Conservation (phyloP, 2,329 filamentous ascomycete species). For the Xylariaceae sp. region DNA sequence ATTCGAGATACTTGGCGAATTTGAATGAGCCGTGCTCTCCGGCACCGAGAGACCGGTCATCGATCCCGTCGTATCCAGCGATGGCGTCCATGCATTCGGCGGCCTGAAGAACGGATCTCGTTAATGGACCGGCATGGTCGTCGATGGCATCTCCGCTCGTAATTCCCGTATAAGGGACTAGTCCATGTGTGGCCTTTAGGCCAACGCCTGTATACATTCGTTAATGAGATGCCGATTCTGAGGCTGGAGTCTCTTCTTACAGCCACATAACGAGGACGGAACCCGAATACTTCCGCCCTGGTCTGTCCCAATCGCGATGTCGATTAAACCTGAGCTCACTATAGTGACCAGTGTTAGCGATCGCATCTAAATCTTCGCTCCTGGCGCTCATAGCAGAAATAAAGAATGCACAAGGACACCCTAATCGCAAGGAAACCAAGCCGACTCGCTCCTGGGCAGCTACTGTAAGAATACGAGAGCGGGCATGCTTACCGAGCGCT, state of each 20-base stretch:
- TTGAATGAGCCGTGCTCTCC: conserved; percentile 24
- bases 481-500: no score
- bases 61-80: conserved; percentile 43
- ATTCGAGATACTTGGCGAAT: conserved; percentile 18
- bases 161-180: conserved; percentile 47
- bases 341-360: no score
- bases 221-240: background rate
- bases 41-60: conserved; percentile 36
- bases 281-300: conserved; percentile 44
- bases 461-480: no score
- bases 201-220: conserved; percentile 19
- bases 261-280: conserved; percentile 35
- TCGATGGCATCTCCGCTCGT: conserved; percentile 44
- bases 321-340: conserved; percentile 38
- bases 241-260: background rate
- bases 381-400: no score
- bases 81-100: conserved; percentile 41
- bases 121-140: conserved; percentile 44
- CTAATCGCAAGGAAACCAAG: no score
- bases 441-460: no score
- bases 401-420: no score
- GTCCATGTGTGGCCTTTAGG: conserved; percentile 46
- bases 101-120: conserved; percentile 33
- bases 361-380: no score
- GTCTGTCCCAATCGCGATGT: conserved; percentile 44